Base-by-base conservation (phyloP, 148 eudicot species). In the Vaccinium macrocarpon region DNA sequence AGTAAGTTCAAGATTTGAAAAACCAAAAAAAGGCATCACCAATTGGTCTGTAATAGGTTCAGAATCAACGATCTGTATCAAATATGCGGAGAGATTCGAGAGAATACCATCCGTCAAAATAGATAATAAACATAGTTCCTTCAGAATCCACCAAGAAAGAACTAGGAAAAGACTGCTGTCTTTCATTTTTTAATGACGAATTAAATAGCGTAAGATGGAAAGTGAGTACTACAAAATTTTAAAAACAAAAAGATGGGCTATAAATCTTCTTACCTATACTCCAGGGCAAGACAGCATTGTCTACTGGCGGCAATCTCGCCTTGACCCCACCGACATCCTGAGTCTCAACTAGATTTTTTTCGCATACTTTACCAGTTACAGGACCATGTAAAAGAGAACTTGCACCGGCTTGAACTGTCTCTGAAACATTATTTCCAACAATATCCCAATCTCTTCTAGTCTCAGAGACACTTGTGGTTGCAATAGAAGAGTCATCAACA, bases 401-500 rank as follows among this genome's bases (percentile, higher is more conserved):
- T 66, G 83, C 53, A 46, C 82, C 84, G 68, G 83, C 70, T 27
- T 64, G 84, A 84, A 80, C 61, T 49, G 79, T 76, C 12, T 70
- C 64, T 42, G 84, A 79, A 72, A 51, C 29, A 66, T 84, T 85
- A 83, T 70, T 79, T 87, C 71, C 86, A 86, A 46, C 59, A 76
- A 19, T 64, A 71, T 81, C 83, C n/a, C 56, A 85, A 79, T 78
- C 51, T 84, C 66, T 38, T 21, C 21, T 52, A 76, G 87, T 80
- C 32, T 66, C 79, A 80, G 83, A 48, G 73, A 42, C 86, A 84
- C 81, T 85, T 76, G 87, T 55, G 46, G 81, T 84, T 62, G 86
- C 77, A 78, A 78, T 56, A 82, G 87, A 85, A 86, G 79, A 66
- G 50, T 85, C 80, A 51, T 73, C 82, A 72, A 81, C 86, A 81